phyloP scores from a whole-genome alignment of 2,329 filamentous ascomycete species.

The Nemania diffusa region DNA sequence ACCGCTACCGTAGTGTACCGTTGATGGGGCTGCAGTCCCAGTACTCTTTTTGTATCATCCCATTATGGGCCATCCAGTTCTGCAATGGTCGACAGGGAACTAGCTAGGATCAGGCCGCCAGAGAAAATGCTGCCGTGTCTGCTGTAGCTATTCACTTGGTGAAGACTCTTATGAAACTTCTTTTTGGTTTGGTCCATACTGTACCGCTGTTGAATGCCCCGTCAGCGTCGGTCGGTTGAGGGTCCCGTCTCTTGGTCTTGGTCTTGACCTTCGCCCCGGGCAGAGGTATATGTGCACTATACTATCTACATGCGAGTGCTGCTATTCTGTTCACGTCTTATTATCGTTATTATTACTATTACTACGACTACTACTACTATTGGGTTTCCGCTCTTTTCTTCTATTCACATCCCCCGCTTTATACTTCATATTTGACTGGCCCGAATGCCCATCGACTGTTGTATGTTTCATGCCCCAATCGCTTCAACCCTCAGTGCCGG shows the following conservation, averaged over 20 bases:
- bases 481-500: slow-evolving; percentile 33
- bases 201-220: slow-evolving; percentile 16
- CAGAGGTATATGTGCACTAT: slow-evolving; percentile 29
- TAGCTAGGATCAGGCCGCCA: slow-evolving; percentile 25
- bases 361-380: not conserved
- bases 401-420: slow-evolving; percentile 26
- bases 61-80: slow-evolving; percentile 25
- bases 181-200: slow-evolving; percentile 13
- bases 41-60: slow-evolving; percentile 22
- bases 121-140: slow-evolving; percentile 17
- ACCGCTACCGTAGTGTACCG: slow-evolving; percentile 15
- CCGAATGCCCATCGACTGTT: slow-evolving; percentile 31
- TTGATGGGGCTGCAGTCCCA: slow-evolving; percentile 8
- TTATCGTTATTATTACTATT: slow-evolving; percentile 17
- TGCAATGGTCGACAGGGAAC: slow-evolving; percentile 29
- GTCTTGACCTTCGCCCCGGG: slow-evolving; percentile 21
- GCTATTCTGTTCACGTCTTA: slow-evolving; percentile 27
- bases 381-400: slow-evolving; percentile 26
- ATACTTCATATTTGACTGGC: slow-evolving; percentile 40
- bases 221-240: slow-evolving; percentile 22
- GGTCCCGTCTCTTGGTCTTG: slow-evolving; percentile 25
- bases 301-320: slow-evolving; percentile 25
- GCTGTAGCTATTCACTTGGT: slow-evolving; percentile 14
- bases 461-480: slow-evolving; percentile 31
- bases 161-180: slow-evolving; percentile 24